Base-by-base conservation (phyloP, 2,329 filamentous ascomycete genomes). In the Alternaria arbusti region DNA sequence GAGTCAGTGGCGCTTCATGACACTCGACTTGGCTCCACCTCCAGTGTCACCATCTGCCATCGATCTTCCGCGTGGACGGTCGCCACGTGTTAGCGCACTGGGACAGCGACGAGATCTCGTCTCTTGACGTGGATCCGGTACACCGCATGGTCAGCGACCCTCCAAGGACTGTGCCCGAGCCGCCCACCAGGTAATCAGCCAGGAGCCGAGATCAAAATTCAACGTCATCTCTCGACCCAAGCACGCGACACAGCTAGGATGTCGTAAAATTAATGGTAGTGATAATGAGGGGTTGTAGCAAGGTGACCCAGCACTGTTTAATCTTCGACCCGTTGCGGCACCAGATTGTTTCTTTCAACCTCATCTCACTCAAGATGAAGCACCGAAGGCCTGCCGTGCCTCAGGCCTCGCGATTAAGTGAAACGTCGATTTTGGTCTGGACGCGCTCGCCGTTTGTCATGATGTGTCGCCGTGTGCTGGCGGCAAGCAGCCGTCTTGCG, bases 361-460 rank as follows among this genome's bases (percentile, higher is more conserved):
- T 72, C 67, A 68, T 69, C 68, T 70, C 56, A 61, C 61, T 54
- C 30, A 57, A 71, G 59, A 71, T 68, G 66, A 74, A 67, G 63
- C 57, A 63, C 69, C 67, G 65, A 64, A 43, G 50, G 57, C 22
- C 54, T 59, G 56, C 64, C 62, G 59, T 65, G 56, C 65, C 59
- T 69, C 60, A 68, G 62, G 65, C 58, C 67, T 47, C 59, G 17
- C 50, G 44, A 44, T 15, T 30, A 25, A 12, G 56, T 59, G 56
- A 63, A 59, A 63, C 60, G 30, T 26, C 26, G 28, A 28, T 36
- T 59, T 15, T 22, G 49, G 57, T 64, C 57, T 64, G 30, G 25
- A 57, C 23, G 49, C 46, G 30, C 36, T 57, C 58, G 44, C 30
- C 25, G 25, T 47, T 46, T 43, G 49, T 59, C 57, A 52, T 30